Evolutionary conservation across 805 yeast genomes (phyloP), one percentile per base, ranked within the genome.

Genomic region (Monosporozyma yasuniensis): DNA sequence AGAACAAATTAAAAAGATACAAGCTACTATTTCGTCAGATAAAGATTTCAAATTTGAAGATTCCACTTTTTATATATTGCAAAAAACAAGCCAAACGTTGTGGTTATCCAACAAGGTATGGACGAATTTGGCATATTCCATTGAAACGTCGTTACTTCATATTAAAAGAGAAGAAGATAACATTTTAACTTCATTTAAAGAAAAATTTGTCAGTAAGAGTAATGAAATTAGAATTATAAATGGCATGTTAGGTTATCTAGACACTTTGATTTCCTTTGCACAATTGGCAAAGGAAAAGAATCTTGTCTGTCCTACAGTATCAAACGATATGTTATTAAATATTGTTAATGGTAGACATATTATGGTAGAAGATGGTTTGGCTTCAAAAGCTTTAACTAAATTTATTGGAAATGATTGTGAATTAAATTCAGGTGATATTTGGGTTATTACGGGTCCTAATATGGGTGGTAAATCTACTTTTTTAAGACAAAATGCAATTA

Each of bases 391-490:
- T 1, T 54, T 64, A 30, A 65, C 61, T 46, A 54, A 53, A 9
- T 69, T 69, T 51, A 60, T 61, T 4, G 52, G 58, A 10, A 69
- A 69, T 52, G 67, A 65, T 47, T 66, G 71, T 52, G n/a, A 41
- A 4, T 35, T 68, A 30, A 41, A 52, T 2, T 49, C 56, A 7
- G 54, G 65, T 42, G 54, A 66, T 4, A 60, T 77, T 2, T 76
- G 86, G 72, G 72, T 87, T 16, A 78, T 87, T n/a, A 84, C 95
- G 0, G 96, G 96, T 0, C 96, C 96, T 0, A 87, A 87, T 60
- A 84, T 84, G 91, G 91, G 91, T 6, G 93, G 93, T 7, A 85
- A 85, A 60, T 83, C 89, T 5, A 83, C 89, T 1, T 84, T 80
- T 59, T 74, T 85, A 42, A 74, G 87, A 52, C 90, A 84, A 50